phyloP scores from a whole-genome alignment of 345 rosid species.

The Eucalyptus cloeziana region DNA sequence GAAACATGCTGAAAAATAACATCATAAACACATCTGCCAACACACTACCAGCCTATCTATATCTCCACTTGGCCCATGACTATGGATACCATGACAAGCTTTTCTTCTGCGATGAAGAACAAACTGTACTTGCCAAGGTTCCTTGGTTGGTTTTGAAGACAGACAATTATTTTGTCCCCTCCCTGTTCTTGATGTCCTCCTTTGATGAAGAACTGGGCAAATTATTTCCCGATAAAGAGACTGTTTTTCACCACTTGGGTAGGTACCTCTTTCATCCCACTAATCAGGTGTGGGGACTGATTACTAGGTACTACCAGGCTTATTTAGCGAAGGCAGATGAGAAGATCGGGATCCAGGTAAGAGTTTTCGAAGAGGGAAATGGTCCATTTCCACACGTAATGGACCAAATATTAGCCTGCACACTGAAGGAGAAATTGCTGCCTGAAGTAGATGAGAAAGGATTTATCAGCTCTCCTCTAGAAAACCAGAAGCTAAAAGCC shows the following conservation, averaged over 20 bases:
- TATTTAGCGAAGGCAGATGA: slow-evolving; percentile 60
- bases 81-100: slow-evolving; percentile 52
- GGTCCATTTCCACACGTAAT: slow-evolving; percentile 34
- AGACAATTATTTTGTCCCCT: slow-evolving; percentile 59
- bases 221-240: slow-evolving; percentile 44
- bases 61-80: slow-evolving; percentile 54
- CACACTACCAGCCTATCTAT: slow-evolving; percentile 21
- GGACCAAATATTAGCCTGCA: slow-evolving; percentile 48
- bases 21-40: slow-evolving; percentile 5
- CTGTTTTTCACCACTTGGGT: slow-evolving; percentile 53
- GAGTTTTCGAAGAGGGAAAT: slow-evolving; percentile 35
- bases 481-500: slow-evolving; percentile 25
- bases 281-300: slow-evolving; percentile 55
- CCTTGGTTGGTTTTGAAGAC: slow-evolving; percentile 66
- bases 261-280: slow-evolving; percentile 67
- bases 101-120: slow-evolving; percentile 55
- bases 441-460: slow-evolving; percentile 23
- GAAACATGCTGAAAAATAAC: slow-evolving; percentile 39
- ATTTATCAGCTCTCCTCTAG: background rate
- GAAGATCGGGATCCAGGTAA: slow-evolving; percentile 54
- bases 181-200: slow-evolving; percentile 49
- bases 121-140: slow-evolving; percentile 18
- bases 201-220: slow-evolving; percentile 24
- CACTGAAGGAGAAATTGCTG: slow-evolving; percentile 23
- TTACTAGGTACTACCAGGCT: slow-evolving; percentile 48